Percentiles rank a stretch among this genome's conserved stretches.
phyloP scores from a whole-genome alignment of 306 rosid genomes.

The Vachellia collinsii region DNA sequence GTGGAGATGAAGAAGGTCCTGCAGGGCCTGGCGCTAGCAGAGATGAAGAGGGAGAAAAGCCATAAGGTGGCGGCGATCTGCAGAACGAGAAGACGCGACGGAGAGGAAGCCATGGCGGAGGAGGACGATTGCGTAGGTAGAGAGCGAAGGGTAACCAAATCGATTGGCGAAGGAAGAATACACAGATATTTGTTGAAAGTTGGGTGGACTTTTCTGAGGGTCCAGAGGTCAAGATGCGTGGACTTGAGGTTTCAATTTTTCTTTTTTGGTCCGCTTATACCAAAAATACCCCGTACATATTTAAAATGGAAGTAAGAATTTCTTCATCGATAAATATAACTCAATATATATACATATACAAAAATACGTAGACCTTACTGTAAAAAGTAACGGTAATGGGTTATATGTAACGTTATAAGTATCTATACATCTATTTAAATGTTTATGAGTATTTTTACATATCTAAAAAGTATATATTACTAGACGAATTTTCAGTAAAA shows the following conservation, averaged over 20 bases:
- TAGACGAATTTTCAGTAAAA: no score
- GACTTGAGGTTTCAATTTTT: not conserved
- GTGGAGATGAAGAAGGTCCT: conserved; percentile 55
- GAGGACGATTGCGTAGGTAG: not conserved
- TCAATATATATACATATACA: no score
- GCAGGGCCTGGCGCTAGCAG: conserved; percentile 62
- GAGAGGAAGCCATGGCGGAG: conserved; percentile 18
- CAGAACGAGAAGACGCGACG: not conserved
- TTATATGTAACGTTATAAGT: no score
- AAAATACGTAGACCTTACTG: no score
- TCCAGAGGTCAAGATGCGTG: not conserved
- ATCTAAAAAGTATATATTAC: no score
- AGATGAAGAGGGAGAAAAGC: conserved; percentile 10
- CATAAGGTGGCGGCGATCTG: conserved; percentile 19
- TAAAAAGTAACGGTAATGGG: no score
- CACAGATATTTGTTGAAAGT: not conserved
- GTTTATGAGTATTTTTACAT: no score
- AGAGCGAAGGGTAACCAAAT: not conserved
- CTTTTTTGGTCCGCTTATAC: no score
- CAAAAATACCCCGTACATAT: no score
- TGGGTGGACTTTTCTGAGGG: not conserved
- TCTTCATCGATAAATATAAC: no score
- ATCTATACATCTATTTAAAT: no score
- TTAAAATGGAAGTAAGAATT: no score
- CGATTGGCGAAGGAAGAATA: not conserved